These are phyloP conservation scores for Pestalotiopsis sp. DNA, from an alignment of 2,329 filamentous ascomycete species.

Conservation along the genomic window DNA sequence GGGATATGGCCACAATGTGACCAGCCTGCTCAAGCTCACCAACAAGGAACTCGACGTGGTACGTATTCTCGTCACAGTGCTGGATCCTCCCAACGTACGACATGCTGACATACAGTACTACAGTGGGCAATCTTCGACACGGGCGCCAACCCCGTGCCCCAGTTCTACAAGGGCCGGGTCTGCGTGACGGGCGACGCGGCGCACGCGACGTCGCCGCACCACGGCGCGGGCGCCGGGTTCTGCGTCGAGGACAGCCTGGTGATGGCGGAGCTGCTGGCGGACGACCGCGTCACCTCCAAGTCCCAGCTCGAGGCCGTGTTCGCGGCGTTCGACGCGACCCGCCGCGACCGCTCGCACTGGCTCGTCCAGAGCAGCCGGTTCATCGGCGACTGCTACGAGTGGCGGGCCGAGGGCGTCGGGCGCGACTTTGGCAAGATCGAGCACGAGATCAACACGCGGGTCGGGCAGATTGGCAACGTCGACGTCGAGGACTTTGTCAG, in stretches of 20 bases:
- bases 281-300: neutral
- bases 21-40: constrained; percentile 3
- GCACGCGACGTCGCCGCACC: constrained; percentile 9
- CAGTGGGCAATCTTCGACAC: constrained; percentile 14
- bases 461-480: neutral
- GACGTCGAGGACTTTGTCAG: neutral
- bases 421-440: constrained; percentile 6
- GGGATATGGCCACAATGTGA: constrained; percentile 26
- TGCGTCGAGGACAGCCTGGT: constrained; percentile 10
- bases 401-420: constrained; percentile 2
- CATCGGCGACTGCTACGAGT: constrained; percentile 12
- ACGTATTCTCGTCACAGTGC: neutral
- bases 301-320: constrained; percentile 2
- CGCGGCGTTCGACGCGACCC: constrained; percentile 2
- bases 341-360: constrained; percentile 10
- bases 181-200: constrained; percentile 10
- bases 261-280: neutral
- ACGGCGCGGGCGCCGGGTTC: constrained; percentile 11
- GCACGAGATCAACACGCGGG: neutral
- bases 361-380: constrained; percentile 13
- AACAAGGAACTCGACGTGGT: constrained; percentile 2
- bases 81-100: neutral
- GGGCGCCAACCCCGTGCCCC: constrained; percentile 2
- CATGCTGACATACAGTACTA: no score
- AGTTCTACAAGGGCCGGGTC: constrained; percentile 2